Evolutionary conservation across 805 yeast species (phyloP).

Genomic region (Candida tammaniensis): DNA sequence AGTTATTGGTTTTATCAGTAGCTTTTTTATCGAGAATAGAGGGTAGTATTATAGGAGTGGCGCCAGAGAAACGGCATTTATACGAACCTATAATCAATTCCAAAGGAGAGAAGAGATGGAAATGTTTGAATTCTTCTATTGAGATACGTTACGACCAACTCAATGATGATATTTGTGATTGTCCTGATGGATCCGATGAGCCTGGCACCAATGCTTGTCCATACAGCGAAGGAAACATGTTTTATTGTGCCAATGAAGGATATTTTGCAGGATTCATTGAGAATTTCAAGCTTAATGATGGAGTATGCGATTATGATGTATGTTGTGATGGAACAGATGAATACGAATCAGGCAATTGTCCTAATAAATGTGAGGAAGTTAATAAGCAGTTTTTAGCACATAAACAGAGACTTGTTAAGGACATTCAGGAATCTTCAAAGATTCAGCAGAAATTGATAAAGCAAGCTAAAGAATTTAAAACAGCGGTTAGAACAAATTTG

Average conservation of each 20-base stretch:
- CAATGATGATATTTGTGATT: slow-evolving; percentile 90
- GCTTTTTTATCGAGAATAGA: too few species aligned
- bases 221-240: too few species aligned
- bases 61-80: slow-evolving; percentile 35
- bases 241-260: slow-evolving; percentile 79
- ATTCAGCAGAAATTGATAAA: slow-evolving; percentile 9
- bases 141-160: slow-evolving; percentile 57
- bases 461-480: slow-evolving; percentile 7
- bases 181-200: slow-evolving; percentile 97
- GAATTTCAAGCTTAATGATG: slow-evolving; percentile 74
- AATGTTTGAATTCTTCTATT: slow-evolving; percentile 73
- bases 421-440: slow-evolving; percentile 4
- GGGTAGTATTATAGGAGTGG: slow-evolving; percentile 28
- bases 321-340: slow-evolving; percentile 98
- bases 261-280: slow-evolving; percentile 62
- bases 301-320: slow-evolving; percentile 80
- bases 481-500: slow-evolving; percentile 3
- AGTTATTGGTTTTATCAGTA: not conserved
- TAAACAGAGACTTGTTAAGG: slow-evolving; percentile 1
- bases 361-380: slow-evolving; percentile 53
- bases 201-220: slow-evolving; percentile 91
- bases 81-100: slow-evolving; percentile 54
- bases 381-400: slow-evolving; percentile 28
- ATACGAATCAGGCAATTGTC: slow-evolving; percentile 44
- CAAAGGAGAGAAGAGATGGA: slow-evolving; percentile 44